Percentiles rank a stretch among this genome's conserved stretches.
These are phyloP conservation scores for Mycena latifolia DNA, from an alignment of 768 basidiomycete genomes.

Conservation along the genomic window DNA sequence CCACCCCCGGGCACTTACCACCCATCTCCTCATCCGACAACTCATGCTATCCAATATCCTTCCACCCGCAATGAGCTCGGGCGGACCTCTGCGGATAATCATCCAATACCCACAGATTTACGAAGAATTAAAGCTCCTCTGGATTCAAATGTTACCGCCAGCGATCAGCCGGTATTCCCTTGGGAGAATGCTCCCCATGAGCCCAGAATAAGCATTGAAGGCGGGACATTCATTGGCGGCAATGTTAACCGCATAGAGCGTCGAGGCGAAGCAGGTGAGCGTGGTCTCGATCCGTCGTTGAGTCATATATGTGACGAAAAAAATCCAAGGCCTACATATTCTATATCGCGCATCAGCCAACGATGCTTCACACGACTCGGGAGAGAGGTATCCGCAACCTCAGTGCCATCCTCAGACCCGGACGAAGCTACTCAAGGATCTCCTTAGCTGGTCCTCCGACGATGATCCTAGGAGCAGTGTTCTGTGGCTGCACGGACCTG, in stretches of 20 bases:
- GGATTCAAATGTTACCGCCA: too few relatives aligned
- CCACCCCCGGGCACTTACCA: too few relatives aligned
- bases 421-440: background rate
- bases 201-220: background rate
- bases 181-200: background rate
- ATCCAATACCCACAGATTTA: too few relatives aligned
- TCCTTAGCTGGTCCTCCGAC: background rate
- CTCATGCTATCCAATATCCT: too few relatives aligned
- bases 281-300: background rate
- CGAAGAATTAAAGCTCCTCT: too few relatives aligned
- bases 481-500: constrained; percentile 13
- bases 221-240: constrained; percentile 8
- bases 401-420: constrained; percentile 6
- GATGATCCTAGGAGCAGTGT: background rate
- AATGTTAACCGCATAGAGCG: background rate
- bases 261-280: background rate
- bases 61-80: too few relatives aligned
- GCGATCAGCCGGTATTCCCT: background rate
- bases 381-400: too few relatives aligned
- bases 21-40: too few relatives aligned
- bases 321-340: background rate
- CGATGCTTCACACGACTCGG: too few relatives aligned
- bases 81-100: too few relatives aligned
- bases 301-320: too few relatives aligned
- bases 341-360: background rate